Conservation (phyloP, 306 rosid species). For the Betula pendula region DNA sequence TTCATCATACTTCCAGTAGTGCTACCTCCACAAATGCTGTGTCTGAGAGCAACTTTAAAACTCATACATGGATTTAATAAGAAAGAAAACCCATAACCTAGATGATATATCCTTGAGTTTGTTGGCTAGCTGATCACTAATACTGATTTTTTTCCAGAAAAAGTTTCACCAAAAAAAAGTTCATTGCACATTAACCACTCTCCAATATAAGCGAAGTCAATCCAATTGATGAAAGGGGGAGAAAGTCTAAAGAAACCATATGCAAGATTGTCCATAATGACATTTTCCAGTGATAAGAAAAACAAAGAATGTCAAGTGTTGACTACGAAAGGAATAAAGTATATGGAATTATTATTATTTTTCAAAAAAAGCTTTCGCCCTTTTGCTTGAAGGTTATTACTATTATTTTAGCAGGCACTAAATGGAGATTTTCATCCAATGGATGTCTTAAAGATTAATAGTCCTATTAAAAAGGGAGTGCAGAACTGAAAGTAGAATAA, state of each 20-base stretch:
- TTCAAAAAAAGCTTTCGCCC: too few relatives aligned
- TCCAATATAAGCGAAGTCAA: neutral
- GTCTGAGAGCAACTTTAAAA: neutral
- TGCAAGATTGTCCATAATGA: neutral
- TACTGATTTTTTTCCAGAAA: neutral
- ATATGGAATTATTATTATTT: too few relatives aligned
- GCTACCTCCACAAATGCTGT: neutral
- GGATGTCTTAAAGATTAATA: neutral
- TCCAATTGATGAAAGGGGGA: neutral
- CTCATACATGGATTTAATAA: conserved; percentile 3
- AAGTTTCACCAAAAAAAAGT: too few relatives aligned
- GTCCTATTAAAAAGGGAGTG: neutral
- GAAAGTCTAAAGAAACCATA: neutral
- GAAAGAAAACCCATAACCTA: conserved; percentile 7
- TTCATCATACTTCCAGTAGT: neutral
- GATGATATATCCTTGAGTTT: conserved; percentile 8
- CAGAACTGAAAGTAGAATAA: neutral
- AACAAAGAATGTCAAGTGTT: neutral
- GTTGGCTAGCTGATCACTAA: neutral
- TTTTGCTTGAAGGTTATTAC: neutral
- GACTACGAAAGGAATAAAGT: neutral
- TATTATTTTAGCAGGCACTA: neutral
- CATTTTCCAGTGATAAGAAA: neutral
- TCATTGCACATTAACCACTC: neutral
- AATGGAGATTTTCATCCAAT: neutral